Evolutionary conservation across 139 green algal genomes (phyloP), one percentile per base, ranked within the genome.

Genomic region (Tetradesmus lagerheimii): DNA sequence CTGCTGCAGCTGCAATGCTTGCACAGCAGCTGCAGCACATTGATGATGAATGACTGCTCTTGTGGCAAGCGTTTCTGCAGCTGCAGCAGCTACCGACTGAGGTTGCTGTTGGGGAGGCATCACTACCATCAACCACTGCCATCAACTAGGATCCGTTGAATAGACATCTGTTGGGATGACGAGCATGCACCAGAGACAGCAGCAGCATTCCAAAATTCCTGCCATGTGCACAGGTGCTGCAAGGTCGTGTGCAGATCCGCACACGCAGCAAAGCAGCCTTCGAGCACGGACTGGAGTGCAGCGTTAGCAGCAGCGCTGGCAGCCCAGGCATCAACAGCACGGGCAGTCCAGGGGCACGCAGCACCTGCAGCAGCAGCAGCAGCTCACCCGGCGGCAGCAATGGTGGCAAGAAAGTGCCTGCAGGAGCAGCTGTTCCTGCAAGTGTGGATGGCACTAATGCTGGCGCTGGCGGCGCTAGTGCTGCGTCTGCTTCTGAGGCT

Each of bases 181-280:
- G n/a, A n/a, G n/a, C n/a, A n/a, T n/a, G n/a, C n/a, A n/a, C n/a
- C n/a, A n/a, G n/a, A n/a, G n/a, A n/a, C n/a, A n/a, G n/a, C n/a
- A n/a, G n/a, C n/a, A n/a, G n/a, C n/a, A n/a, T n/a, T n/a, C 6
- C 29, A 78, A 35, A 78, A 20, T 9, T 64, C 16, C 29, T 74
- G 9, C 4, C 66, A 34, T 20, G 11, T 29, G 34, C 4, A 34
- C 91, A 93, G 91, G 89, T 93, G 6, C 76, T 93, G 16, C 71
- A 89, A 18, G 91, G 91, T 29, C 67, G 71, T 16, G n/a, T 92
- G 27, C 85, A 91, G 62, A 41, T 93, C 0, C 80, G 85, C 1
- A 92, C 84, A 0, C 82, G 43, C 41, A 38, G 18, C 67, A 31
- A 81, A 29, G 57, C 64, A n/a, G 50, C 47, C 66, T 43, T 74